These are phyloP conservation scores for Arabis alpina DNA, from an alignment of 345 rosid genomes.

Conservation along the genomic window DNA sequence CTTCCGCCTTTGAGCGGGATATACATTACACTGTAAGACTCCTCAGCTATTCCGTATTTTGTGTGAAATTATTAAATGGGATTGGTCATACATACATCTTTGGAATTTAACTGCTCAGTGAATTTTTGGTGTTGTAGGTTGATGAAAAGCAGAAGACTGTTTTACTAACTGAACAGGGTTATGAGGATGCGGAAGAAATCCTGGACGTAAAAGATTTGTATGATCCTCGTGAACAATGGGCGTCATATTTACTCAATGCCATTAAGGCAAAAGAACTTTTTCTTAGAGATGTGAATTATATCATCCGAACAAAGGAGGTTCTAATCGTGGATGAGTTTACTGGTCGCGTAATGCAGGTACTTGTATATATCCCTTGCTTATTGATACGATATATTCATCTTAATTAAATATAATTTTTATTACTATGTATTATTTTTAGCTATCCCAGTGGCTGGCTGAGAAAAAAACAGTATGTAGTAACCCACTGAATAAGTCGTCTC, in stretches of 20 bases:
- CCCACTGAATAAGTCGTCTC: conserved; percentile 29
- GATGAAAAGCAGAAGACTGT: conserved; percentile 96
- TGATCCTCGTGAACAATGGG: conserved; percentile 99
- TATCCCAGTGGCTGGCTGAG: conserved; percentile 14
- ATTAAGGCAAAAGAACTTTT: conserved; percentile 93
- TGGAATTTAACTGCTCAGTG: conserved; percentile 6
- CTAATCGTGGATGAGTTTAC: conserved; percentile 98
- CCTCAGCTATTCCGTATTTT: not conserved
- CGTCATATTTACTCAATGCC: conserved; percentile 87
- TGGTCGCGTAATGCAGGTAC: conserved; percentile 99
- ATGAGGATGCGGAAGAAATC: conserved; percentile 96
- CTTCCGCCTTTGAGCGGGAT: conserved; percentile 83
- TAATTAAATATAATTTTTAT: not conserved
- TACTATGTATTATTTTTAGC: not conserved
- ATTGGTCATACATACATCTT: conserved; percentile 13
- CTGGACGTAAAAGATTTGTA: conserved; percentile 87
- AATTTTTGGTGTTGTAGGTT: conserved; percentile 57
- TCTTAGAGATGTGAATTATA: conserved; percentile 94
- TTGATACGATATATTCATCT: conserved; percentile 5
- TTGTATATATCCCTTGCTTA: conserved; percentile 25
- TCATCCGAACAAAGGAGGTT: conserved; percentile 91
- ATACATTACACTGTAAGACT: conserved; percentile 87
- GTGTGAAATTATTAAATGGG: not conserved
- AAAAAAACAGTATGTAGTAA: conserved; percentile 1
- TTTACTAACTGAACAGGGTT: conserved; percentile 94